These are phyloP conservation scores for Lepidium campestre DNA, from an alignment of 441 rosid genomes.

Conservation along the genomic window DNA sequence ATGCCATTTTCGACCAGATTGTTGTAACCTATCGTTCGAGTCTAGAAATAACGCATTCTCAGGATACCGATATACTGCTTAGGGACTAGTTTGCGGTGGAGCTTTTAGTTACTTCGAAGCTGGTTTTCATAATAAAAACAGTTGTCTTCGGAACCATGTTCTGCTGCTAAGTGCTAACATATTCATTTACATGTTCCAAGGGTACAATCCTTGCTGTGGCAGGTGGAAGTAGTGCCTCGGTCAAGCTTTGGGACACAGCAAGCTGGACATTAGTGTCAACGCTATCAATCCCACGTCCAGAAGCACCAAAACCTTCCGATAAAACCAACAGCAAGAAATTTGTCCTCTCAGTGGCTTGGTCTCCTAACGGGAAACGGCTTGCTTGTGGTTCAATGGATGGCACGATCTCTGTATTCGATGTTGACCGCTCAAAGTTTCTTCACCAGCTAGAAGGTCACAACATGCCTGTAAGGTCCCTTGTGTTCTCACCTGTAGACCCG, in stretches of 20 bases:
- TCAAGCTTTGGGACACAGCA: slow-evolving; percentile 95
- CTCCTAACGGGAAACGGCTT: slow-evolving; percentile 74
- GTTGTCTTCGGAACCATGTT: neutral
- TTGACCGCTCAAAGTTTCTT: slow-evolving; percentile 69
- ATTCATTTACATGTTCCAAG: slow-evolving; percentile 27
- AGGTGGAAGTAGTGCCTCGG: slow-evolving; percentile 92
- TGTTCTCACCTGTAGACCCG: slow-evolving; percentile 68
- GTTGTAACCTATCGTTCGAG: neutral
- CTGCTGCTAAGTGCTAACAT: slow-evolving; percentile 1
- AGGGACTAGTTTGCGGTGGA: neutral
- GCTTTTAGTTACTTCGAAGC: neutral
- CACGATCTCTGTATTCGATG: slow-evolving; percentile 79
- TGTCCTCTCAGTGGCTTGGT: slow-evolving; percentile 87
- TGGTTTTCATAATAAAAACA: neutral
- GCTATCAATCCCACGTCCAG: slow-evolving; percentile 79
- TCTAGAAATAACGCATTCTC: neutral
- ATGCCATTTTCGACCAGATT: neutral
- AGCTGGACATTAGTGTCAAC: slow-evolving; percentile 76
- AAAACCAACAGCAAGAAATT: slow-evolving; percentile 88
- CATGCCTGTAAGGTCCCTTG: slow-evolving; percentile 92
- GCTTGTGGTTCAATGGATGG: slow-evolving; percentile 99
- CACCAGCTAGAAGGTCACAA: slow-evolving; percentile 88
- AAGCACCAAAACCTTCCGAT: slow-evolving; percentile 75
- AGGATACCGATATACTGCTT: neutral
- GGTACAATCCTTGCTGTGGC: slow-evolving; percentile 96